phyloP scores from a whole-genome alignment of 2,329 filamentous ascomycete genomes.

The Hypoxylon sp. region DNA sequence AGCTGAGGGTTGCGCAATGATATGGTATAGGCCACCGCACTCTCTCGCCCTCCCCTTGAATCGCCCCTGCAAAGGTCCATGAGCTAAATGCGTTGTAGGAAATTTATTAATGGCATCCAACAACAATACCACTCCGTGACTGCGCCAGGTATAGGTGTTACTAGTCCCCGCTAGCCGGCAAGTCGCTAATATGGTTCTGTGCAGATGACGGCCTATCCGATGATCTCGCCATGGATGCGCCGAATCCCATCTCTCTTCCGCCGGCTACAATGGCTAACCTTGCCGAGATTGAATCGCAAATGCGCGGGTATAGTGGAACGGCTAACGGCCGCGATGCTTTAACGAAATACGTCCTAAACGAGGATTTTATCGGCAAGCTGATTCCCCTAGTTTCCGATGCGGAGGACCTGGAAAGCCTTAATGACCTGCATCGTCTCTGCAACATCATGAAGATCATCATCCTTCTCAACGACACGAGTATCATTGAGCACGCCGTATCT shows the following conservation, averaged over 20 bases:
- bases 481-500: constrained; percentile 94
- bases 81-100: constrained; percentile 70
- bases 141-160: constrained; percentile 69
- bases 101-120: constrained; percentile 90
- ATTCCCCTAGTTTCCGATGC: constrained; percentile 89
- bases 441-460: constrained; percentile 99
- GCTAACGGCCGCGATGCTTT: constrained; percentile 86
- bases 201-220: constrained; percentile 90
- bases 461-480: constrained; percentile 91
- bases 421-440: constrained; percentile 91
- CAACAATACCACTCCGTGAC: constrained; percentile 76
- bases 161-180: constrained; percentile 1
- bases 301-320: constrained; percentile 83
- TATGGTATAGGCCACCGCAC: constrained; percentile 76
- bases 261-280: constrained; percentile 86
- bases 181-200: constrained; percentile 49
- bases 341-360: constrained; percentile 86
- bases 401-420: constrained; percentile 89
- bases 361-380: constrained; percentile 90
- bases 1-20: constrained; percentile 90
- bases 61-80: constrained; percentile 5
- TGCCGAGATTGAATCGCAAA: constrained; percentile 85
- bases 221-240: constrained; percentile 82
- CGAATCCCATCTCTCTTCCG: constrained; percentile 80
- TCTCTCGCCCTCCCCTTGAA: constrained; percentile 11